These are phyloP conservation scores for Coleophoma cylindrospora DNA, from an alignment of 2,329 filamentous ascomycete genomes.

Conservation along the genomic window DNA sequence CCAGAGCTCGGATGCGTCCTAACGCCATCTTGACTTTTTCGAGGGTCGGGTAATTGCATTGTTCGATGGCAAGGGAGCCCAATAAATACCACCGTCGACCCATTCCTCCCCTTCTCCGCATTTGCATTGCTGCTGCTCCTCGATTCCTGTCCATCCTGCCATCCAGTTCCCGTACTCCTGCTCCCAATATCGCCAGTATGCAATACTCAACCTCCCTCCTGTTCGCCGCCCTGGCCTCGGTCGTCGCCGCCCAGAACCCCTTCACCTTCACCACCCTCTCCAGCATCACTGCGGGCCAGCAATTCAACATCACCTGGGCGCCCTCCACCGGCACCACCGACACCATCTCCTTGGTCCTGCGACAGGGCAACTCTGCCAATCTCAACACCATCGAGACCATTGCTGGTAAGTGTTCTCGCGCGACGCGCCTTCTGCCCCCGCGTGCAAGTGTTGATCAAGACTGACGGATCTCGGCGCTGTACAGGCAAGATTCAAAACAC, in stretches of 20 bases:
- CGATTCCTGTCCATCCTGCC: not conserved
- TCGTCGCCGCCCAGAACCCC: conserved; percentile 13
- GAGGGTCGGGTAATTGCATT: not conserved
- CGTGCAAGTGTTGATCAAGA: conserved; percentile 2
- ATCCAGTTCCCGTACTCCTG: not conserved
- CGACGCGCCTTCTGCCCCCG: not conserved
- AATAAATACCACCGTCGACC: not conserved
- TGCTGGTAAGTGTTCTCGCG: conserved; percentile 5
- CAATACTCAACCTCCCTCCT: conserved; percentile 14
- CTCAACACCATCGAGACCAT: conserved; percentile 6
- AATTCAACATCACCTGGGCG: conserved; percentile 9
- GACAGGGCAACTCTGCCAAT: conserved; percentile 7
- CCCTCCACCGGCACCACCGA: conserved; percentile 10
- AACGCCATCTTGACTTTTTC: not conserved
- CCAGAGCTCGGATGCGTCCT: not conserved
- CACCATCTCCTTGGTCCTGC: conserved; percentile 12
- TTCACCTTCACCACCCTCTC: conserved; percentile 16
- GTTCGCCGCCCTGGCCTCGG: conserved; percentile 7
- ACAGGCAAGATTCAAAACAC: conserved; percentile 5
- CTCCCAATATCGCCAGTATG: conserved; percentile 9
- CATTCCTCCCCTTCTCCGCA: not conserved
- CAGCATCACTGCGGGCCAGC: conserved; percentile 4
- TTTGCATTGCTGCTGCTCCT: not conserved
- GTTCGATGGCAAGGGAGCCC: not conserved
- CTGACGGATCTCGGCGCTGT: conserved; percentile 6